These are phyloP conservation scores for Lentinula edodes DNA, from an alignment of 768 basidiomycete species.

Conservation along the genomic window DNA sequence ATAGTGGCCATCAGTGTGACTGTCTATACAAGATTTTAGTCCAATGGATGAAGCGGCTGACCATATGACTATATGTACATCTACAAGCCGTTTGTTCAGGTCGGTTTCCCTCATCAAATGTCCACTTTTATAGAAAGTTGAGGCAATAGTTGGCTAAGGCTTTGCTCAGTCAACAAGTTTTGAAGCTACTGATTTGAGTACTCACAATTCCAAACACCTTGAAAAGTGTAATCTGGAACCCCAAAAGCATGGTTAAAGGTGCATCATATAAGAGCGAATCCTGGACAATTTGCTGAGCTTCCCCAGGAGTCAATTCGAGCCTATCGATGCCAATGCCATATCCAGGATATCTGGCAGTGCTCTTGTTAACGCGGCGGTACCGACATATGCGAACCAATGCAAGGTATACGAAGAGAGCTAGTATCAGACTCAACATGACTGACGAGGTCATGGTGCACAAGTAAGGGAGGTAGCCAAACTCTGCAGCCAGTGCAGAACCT, in stretches of 20 bases:
- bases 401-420: too few species aligned
- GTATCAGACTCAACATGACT: too few species aligned
- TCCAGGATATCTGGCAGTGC: neutral
- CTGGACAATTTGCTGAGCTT: conserved; percentile 38
- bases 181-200: neutral
- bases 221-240: conserved; percentile 43
- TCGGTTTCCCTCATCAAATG: conserved; percentile 26
- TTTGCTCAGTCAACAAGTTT: neutral
- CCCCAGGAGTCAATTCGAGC: conserved; percentile 30
- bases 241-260: conserved; percentile 32
- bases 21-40: conserved; percentile 27
- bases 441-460: too few species aligned
- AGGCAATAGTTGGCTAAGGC: conserved; percentile 39
- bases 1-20: conserved; percentile 25
- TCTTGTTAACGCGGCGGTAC: too few species aligned
- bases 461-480: too few species aligned
- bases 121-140: conserved; percentile 35
- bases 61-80: conserved; percentile 27
- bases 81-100: conserved; percentile 37
- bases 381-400: too few species aligned
- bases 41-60: neutral
- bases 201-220: conserved; percentile 46
- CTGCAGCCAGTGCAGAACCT: too few species aligned
- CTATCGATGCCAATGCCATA: conserved; percentile 30
- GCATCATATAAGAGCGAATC: conserved; percentile 35